Conservation (phyloP, 106 monocot genomes). For the Dioscorea alata region DNA sequence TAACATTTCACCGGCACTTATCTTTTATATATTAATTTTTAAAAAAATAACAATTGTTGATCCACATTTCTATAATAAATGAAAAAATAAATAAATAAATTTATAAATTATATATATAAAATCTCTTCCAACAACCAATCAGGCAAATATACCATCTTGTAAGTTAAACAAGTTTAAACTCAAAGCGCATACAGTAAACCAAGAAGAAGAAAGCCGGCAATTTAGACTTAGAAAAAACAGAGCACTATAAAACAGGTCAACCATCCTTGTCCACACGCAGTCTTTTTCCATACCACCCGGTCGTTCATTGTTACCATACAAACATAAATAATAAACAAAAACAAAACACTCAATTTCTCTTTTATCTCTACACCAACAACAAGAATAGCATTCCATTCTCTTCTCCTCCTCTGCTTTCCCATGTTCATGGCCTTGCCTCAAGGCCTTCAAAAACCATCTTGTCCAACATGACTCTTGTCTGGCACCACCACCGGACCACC, state of each 20-base stretch:
- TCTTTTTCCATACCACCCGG: slow-evolving; percentile 13
- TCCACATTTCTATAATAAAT: no score
- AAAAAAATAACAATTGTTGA: no score
- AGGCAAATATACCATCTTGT: no score
- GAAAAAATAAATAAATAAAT: no score
- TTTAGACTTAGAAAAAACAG: neutral
- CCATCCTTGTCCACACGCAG: neutral
- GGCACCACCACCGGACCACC: neutral
- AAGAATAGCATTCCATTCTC: neutral
- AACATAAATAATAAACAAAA: neutral
- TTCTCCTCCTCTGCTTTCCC: neutral
- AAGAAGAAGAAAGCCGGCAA: neutral
- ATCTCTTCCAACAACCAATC: no score
- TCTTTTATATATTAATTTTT: no score
- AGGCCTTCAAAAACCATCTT: slow-evolving; percentile 4
- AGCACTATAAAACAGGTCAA: slow-evolving; percentile 4
- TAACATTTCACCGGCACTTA: no score
- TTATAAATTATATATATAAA: no score
- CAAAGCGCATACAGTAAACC: no score
- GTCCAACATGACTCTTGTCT: slow-evolving; percentile 12
- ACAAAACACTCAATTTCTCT: no score
- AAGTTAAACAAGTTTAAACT: no score
- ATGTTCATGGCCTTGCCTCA: neutral
- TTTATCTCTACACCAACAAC: neutral
- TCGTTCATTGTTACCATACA: slow-evolving; percentile 16